Base-by-base conservation (phyloP, 2,329 filamentous ascomycete species). In the Elsinoe necatrix region DNA sequence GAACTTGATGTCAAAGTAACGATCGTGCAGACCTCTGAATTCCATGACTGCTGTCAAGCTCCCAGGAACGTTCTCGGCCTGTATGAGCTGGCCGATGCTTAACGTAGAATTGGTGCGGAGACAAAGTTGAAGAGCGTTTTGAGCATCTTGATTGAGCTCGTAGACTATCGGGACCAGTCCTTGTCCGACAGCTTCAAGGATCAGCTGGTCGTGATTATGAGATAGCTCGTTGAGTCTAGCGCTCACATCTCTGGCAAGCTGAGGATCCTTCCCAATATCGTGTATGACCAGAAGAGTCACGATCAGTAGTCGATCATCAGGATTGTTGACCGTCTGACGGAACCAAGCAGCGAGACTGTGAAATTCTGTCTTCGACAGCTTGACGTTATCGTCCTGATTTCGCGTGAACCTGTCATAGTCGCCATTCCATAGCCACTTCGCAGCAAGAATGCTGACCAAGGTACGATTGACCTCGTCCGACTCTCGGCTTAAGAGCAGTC, bases 11-110 rank as follows among this genome's bases (percentile, higher is more conserved):
- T 52, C 48, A 25, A 52, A 52, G 48, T 25, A 52, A 25, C 12
- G 16, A 14, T 9, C 9, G 5, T 35, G 7, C 25, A 12, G n/a
- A 21, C 48, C 48, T 4, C 18, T n/a, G 16, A 52, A 37, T 6
- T 52, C 29, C 6, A 25, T 2, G 1, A 52, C 48, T 14, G 48
- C 16, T 3, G 14, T 20, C 29, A 52, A 18, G 39, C 48, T 52
- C 6, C 29, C 48, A 12, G 48, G 48, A 4, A 52, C 48, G n/a
- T 52, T 52, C 31, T 52, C 48, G 16, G 29, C 48, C n/a, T 52
- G 48, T 27, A 52, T 37, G 8, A 52, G 48, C 31, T 52, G 48
- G 20, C 48, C 48, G 20, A 52, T 52, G 34, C 29, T 52, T n/a
- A 52, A 16, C 11, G 18, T 29, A 34, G 48, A 21, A 14, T 31